Evolutionary conservation across 306 rosid species (phyloP).

Genomic region (Hippophae rhamnoides): DNA sequence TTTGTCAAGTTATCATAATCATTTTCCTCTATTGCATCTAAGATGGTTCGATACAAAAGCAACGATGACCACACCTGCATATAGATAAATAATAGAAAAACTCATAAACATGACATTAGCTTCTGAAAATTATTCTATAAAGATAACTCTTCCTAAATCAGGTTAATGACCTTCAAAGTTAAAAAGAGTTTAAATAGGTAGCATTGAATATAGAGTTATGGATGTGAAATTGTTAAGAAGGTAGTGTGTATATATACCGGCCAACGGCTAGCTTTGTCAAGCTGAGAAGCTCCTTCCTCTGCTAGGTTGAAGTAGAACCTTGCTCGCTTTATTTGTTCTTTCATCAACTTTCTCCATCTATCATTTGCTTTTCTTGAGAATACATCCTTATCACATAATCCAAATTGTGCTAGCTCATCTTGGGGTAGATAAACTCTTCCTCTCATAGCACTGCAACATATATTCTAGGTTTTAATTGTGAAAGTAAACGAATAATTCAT

Average conservation of each 20-base stretch:
- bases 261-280: constrained; percentile 84
- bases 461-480: too few species aligned
- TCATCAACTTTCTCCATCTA: constrained; percentile 74
- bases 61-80: constrained; percentile 77
- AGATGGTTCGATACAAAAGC: constrained; percentile 53
- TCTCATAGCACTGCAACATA: constrained; percentile 51
- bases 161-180: not conserved
- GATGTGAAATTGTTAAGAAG: not conserved
- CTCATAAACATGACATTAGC: not conserved
- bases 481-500: too few species aligned
- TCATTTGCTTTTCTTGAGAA: constrained; percentile 49
- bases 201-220: too few species aligned
- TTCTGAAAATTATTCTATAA: not conserved
- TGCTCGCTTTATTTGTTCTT: constrained; percentile 74
- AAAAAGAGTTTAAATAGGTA: too few species aligned
- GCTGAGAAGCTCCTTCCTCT: constrained; percentile 81
- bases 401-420: constrained; percentile 83
- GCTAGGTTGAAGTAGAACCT: constrained; percentile 63
- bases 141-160: not conserved
- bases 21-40: constrained; percentile 73
- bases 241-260: constrained; percentile 33
- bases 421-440: constrained; percentile 89
- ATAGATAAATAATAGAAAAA: not conserved
- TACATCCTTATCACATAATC: constrained; percentile 48
- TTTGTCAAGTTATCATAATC: constrained; percentile 71